Conservation (phyloP, 129 eudicot species). For the Flaveria sonorensis region DNA sequence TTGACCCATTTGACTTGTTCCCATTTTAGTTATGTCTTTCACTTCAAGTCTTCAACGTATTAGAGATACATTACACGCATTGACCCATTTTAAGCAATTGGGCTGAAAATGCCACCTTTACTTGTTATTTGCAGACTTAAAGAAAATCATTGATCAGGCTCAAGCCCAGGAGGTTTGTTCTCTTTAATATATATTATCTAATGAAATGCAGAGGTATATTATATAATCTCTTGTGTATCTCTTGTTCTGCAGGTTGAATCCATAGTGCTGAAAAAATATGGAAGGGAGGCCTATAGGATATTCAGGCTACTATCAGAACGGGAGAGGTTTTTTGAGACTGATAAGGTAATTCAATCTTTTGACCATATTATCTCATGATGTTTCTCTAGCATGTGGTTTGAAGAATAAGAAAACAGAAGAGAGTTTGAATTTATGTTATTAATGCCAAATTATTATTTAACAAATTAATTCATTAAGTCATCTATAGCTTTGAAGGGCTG, state of each 20-base stretch:
- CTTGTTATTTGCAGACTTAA: slow-evolving; percentile 54
- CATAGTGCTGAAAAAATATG: slow-evolving; percentile 73
- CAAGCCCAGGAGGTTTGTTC: slow-evolving; percentile 66
- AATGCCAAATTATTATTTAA: no score
- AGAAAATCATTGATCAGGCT: slow-evolving; percentile 69
- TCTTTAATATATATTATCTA: slow-evolving; percentile 3
- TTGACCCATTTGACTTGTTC: background rate
- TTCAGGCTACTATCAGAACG: slow-evolving; percentile 65
- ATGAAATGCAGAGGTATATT: background rate
- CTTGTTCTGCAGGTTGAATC: slow-evolving; percentile 74
- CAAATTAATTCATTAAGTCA: background rate
- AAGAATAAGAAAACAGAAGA: background rate
- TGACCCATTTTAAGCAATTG: background rate
- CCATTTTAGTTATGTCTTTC: background rate
- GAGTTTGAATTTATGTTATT: background rate
- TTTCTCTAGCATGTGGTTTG: background rate
- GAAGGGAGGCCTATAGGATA: slow-evolving; percentile 83
- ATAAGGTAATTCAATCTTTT: slow-evolving; percentile 56
- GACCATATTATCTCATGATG: background rate
- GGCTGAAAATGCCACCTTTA: background rate
- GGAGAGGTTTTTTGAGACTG: slow-evolving; percentile 62
- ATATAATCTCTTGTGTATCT: background rate
- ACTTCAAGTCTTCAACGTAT: background rate
- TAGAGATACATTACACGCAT: background rate
- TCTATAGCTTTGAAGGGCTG: background rate